Percentiles rank a stretch among this genome's conserved stretches.
Evolutionary conservation across 1,139 yeast species (phyloP).

Genomic region (Scheffersomyces cryptocercus): DNA sequence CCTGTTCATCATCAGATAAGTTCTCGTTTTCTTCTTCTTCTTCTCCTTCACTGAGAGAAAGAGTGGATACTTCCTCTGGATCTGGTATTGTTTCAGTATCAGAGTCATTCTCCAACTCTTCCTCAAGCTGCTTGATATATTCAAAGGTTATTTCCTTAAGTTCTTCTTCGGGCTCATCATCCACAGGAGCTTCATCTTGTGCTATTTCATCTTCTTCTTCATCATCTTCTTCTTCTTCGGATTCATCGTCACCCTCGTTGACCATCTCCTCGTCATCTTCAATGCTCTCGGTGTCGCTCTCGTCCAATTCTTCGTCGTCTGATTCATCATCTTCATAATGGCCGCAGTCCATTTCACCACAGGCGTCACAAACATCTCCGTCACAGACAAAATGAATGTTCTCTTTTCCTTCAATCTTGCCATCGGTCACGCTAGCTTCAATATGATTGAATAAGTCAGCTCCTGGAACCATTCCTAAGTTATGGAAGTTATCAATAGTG

Average conservation of each 20-base stretch:
- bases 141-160: conserved; percentile 38
- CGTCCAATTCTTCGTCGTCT: conserved; percentile 23
- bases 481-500: conserved; percentile 73
- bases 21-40: conserved; percentile 5
- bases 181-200: conserved; percentile 8
- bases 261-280: conserved; percentile 15
- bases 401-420: conserved; percentile 37
- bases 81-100: conserved; percentile 31
- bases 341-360: conserved; percentile 70
- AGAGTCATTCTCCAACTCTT: conserved; percentile 19
- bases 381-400: conserved; percentile 75
- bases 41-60: conserved; percentile 22
- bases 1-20: conserved; percentile 2
- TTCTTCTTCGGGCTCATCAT: conserved; percentile 10
- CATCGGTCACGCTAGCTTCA: conserved; percentile 26
- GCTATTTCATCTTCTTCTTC: conserved; percentile 13
- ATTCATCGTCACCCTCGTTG: conserved; percentile 17
- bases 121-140: conserved; percentile 33
- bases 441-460: conserved; percentile 88
- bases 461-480: conserved; percentile 80
- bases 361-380: conserved; percentile 67
- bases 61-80: conserved; percentile 24
- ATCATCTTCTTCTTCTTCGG: conserved; percentile 9
- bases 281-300: conserved; percentile 25
- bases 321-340: conserved; percentile 35